Base-by-base conservation (phyloP, 768 basidiomycete species). In the Tulasnella sp. region DNA sequence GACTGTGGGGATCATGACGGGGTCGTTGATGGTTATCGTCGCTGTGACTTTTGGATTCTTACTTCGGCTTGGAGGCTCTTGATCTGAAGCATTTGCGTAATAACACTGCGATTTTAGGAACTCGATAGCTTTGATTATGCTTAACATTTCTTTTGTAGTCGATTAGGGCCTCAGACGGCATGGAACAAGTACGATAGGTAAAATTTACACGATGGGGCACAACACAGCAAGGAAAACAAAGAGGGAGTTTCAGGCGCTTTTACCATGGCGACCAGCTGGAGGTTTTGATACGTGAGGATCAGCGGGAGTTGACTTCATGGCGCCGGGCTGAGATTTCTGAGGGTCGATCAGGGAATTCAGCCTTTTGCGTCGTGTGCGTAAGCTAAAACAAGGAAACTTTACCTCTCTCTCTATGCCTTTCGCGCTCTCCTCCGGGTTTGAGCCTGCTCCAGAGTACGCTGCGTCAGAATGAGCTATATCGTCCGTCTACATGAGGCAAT, bases 31-130 rank as follows among this genome's bases (percentile, higher is more conserved):
- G 6, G 77, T 80, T 17, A 75, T 86, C 7, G 82, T 84, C 1
- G 79, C 78, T 19, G 76, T 83, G n/a, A 80, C 83, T 4, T 84
- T 86, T 76, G 81, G 80, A 2, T 77, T 85, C 29, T 74, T 86
- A 29, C 67, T 85, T 17, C 79, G 81, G 9, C 80, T 77, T 9
- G 59, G 74, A 36, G 73, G 66, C n/a, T n/a, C n/a, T n/a, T n/a
- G n/a, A n/a, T n/a, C n/a, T n/a, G n/a, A n/a, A n/a, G n/a, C n/a
- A n/a, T n/a, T n/a, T n/a, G n/a, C n/a, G n/a, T n/a, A n/a, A n/a
- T n/a, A n/a, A n/a, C n/a, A n/a, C n/a, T n/a, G n/a, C n/a, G n/a
- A n/a, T n/a, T n/a, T n/a, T n/a, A n/a, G n/a, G n/a, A n/a, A n/a
- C n/a, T n/a, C n/a, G n/a, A n/a, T n/a, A n/a, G n/a, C n/a, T n/a